Conservation (phyloP, 225 moss, liverwort and hornwort genomes). For the Marchantia polymorpha region DNA sequence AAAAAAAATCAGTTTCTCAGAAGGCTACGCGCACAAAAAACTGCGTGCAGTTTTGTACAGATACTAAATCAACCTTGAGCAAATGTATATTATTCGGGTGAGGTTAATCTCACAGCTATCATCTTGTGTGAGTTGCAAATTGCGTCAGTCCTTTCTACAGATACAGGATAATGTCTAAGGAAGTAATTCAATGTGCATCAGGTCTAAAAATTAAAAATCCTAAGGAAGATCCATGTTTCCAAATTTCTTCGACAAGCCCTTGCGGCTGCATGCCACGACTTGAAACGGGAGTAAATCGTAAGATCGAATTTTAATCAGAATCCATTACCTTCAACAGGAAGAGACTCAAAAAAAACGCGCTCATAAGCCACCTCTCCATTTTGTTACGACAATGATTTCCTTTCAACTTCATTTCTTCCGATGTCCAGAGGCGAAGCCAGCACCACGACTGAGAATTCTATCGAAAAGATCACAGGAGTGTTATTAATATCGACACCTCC, state of each 20-base stretch:
- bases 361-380: slow-evolving; percentile 18
- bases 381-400: neutral
- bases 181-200: neutral
- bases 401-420: neutral
- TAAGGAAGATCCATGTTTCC: neutral
- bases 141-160: neutral
- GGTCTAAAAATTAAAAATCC: neutral
- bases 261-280: neutral
- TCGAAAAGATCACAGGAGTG: neutral
- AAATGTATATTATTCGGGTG: too few species aligned
- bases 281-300: neutral
- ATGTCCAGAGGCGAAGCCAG: slow-evolving; percentile 2
- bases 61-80: neutral
- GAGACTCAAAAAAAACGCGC: slow-evolving; percentile 5
- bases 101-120: too few species aligned
- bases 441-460: neutral
- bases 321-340: slow-evolving; percentile 21
- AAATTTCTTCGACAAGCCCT: neutral
- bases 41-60: neutral
- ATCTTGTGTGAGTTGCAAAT: too few species aligned
- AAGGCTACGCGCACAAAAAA: neutral
- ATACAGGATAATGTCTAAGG: neutral
- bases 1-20: neutral
- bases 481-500: neutral
- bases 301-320: neutral